phyloP scores from a whole-genome alignment of 495 filamentous ascomycete genomes.

The Diplogelasinospora grovesii region DNA sequence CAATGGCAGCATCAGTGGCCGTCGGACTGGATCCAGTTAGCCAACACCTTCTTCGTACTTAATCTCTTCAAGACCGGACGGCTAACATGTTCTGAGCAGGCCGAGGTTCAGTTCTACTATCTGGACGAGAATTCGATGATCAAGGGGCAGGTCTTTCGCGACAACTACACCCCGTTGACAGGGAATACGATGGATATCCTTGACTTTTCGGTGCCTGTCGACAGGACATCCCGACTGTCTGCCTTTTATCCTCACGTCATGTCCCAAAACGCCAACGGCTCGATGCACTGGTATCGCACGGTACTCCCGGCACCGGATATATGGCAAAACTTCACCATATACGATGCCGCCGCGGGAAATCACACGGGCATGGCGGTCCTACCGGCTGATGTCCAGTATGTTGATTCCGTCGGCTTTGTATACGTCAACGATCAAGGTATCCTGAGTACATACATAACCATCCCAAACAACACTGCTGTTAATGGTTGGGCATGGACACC shows the following conservation, averaged over 20 bases:
- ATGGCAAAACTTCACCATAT: neutral
- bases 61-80: neutral
- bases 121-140: too few species aligned
- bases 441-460: neutral
- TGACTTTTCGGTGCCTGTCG: neutral
- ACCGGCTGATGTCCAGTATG: neutral
- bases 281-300: neutral
- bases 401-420: neutral
- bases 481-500: neutral
- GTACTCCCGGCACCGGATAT: neutral
- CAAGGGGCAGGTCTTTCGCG: too few species aligned
- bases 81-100: too few species aligned
- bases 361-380: neutral
- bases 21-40: too few species aligned
- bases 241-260: neutral
- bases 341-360: neutral
- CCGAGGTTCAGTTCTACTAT: too few species aligned
- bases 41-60: too few species aligned
- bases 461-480: neutral
- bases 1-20: neutral
- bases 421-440: neutral
- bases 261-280: neutral
- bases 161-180: neutral
- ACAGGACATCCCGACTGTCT: neutral
- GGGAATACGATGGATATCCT: neutral